Evolutionary conservation across 371 early-diverging fungal species (phyloP).

Genomic region (Zancudomyces culisetae): DNA sequence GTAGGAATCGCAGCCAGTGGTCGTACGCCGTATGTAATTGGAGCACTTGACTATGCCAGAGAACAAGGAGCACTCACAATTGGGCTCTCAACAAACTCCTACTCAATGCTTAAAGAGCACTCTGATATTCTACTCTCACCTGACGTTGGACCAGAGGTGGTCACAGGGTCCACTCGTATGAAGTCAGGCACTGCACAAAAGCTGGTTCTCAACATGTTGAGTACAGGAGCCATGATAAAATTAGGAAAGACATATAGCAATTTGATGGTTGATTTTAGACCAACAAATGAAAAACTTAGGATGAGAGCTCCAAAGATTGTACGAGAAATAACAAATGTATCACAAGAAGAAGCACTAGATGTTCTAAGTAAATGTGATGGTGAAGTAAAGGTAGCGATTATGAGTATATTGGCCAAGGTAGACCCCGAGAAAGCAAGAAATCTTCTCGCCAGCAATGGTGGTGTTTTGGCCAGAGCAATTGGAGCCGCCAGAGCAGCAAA

Average conservation of each 20-base stretch:
- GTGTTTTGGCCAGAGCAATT: conserved; percentile 4
- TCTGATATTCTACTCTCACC: conserved; percentile 7
- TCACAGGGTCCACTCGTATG: conserved; percentile 10
- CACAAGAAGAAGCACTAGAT: conserved; percentile 1
- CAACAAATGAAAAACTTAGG: conserved; percentile 6
- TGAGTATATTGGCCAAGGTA: conserved; percentile 3
- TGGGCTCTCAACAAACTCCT: conserved; percentile 7
- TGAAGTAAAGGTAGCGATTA: conserved; percentile 7
- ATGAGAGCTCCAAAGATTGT: conserved; percentile 6
- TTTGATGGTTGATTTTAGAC: conserved; percentile 9
- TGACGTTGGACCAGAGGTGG: conserved; percentile 8
- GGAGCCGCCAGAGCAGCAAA: neutral
- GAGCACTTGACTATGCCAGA: conserved; percentile 9
- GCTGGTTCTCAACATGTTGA: conserved; percentile 8
- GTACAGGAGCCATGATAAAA: conserved; percentile 9
- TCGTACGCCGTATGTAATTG: conserved; percentile 4
- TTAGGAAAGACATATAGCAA: conserved; percentile 9
- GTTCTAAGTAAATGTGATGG: conserved; percentile 3
- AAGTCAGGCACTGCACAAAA: conserved; percentile 11
- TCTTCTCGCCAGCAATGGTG: neutral
- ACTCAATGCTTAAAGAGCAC: conserved; percentile 1
- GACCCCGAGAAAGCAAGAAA: conserved; percentile 1
- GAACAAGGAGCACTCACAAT: conserved; percentile 5
- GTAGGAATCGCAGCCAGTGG: conserved; percentile 6
- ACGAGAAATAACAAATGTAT: conserved; percentile 1